Conservation (phyloP, 768 basidiomycete species). For the Pleurotus ostreatus region DNA sequence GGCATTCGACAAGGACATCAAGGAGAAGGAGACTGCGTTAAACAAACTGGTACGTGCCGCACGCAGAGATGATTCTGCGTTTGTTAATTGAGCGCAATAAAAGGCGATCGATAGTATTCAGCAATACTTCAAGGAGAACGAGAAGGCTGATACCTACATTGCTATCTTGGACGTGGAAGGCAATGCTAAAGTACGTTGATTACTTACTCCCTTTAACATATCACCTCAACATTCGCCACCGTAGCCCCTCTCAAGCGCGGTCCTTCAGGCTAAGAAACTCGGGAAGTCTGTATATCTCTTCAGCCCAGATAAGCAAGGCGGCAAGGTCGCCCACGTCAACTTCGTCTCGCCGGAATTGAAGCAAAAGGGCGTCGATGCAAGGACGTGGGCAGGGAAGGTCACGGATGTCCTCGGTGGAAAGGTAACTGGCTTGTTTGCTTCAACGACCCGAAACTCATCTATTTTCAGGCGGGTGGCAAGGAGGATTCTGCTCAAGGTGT, state of each 20-base stretch:
- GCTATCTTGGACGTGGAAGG: constrained; percentile 73
- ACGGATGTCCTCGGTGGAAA: constrained; percentile 85
- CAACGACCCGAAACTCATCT: neutral
- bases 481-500: constrained; percentile 90
- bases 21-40: constrained; percentile 72
- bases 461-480: constrained; percentile 83
- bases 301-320: constrained; percentile 63
- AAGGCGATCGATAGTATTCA: constrained; percentile 70
- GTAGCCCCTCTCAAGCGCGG: constrained; percentile 73
- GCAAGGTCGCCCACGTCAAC: constrained; percentile 87
- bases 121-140: constrained; percentile 75
- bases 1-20: constrained; percentile 78
- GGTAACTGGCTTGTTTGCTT: constrained; percentile 34
- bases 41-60: constrained; percentile 64
- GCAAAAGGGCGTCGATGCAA: constrained; percentile 71
- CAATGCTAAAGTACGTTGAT: constrained; percentile 68
- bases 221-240: neutral
- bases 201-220: neutral
- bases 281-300: constrained; percentile 87
- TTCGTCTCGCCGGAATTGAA: constrained; percentile 59
- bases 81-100: neutral
- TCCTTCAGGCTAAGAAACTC: constrained; percentile 75
- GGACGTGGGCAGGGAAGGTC: constrained; percentile 82
- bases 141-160: constrained; percentile 66
- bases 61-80: neutral